Conservation (phyloP, 306 rosid genomes). For the Fagus crenata region DNA sequence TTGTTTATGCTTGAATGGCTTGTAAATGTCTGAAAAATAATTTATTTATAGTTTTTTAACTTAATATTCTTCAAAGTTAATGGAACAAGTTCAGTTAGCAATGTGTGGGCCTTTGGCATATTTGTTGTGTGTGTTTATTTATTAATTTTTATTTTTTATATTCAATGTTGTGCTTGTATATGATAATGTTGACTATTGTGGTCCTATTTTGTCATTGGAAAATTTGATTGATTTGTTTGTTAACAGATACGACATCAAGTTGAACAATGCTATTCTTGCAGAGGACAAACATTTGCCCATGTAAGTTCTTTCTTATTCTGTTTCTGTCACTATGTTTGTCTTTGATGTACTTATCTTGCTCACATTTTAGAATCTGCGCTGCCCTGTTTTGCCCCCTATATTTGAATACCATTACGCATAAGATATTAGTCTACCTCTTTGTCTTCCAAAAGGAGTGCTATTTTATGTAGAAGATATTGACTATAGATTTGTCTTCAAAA, state of each 20-base stretch:
- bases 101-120: not conserved
- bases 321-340: constrained; percentile 7
- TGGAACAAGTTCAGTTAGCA: not conserved
- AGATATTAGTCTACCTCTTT: not conserved
- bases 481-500: not conserved
- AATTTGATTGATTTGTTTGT: not conserved
- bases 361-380: not conserved
- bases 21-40: not conserved
- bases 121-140: not conserved
- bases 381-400: not conserved
- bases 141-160: no score
- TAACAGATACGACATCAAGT: constrained; percentile 66
- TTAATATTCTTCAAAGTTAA: not conserved
- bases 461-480: not conserved
- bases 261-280: constrained; percentile 84
- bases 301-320: constrained; percentile 34
- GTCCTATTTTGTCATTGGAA: not conserved
- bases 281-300: constrained; percentile 90
- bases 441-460: not conserved
- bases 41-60: not conserved
- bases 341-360: not conserved
- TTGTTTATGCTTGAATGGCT: not conserved
- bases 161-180: not conserved
- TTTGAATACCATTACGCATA: not conserved
- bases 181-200: not conserved